phyloP scores from a whole-genome alignment of 208 protist genomes.

The Porcisia hertigi region DNA sequence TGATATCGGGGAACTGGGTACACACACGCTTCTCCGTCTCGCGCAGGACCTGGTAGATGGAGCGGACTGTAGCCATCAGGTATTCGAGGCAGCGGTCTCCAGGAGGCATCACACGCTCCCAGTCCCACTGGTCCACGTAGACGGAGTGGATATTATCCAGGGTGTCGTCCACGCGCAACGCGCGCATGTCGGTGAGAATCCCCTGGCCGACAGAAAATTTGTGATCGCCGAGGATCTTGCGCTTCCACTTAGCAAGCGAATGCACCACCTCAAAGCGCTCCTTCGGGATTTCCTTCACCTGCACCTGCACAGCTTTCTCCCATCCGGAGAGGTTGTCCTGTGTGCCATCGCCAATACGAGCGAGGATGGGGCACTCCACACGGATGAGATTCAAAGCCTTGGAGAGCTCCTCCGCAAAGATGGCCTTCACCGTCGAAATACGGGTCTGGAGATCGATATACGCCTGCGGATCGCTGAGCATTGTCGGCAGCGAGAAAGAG shows the following conservation, averaged over 20 bases:
- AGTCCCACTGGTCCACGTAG: constrained; percentile 94
- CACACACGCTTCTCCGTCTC: constrained; percentile 68
- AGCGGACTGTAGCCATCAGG: constrained; percentile 65
- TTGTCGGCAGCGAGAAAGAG: constrained; percentile 4
- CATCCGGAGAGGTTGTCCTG: constrained; percentile 91
- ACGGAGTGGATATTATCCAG: constrained; percentile 91
- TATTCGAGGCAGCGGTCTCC: constrained; percentile 69
- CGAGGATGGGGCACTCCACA: constrained; percentile 84
- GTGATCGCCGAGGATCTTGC: constrained; percentile 78
- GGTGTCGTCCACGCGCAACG: constrained; percentile 84
- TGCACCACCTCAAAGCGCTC: constrained; percentile 85
- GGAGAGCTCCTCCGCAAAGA: constrained; percentile 70
- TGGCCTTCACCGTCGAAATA: constrained; percentile 69
- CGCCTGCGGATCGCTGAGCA: constrained; percentile 37
- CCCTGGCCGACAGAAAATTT: constrained; percentile 77
- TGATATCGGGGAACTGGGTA: constrained; percentile 44
- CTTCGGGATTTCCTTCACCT: constrained; percentile 80
- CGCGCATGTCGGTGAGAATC: constrained; percentile 87
- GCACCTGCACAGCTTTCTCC: constrained; percentile 87
- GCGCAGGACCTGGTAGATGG: constrained; percentile 72
- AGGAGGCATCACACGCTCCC: constrained; percentile 80
- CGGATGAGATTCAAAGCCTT: constrained; percentile 72
- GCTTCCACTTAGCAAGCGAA: constrained; percentile 94
- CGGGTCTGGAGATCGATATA: constrained; percentile 73
- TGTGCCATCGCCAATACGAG: constrained; percentile 76